These are phyloP conservation scores for Colletotrichum falcatum DNA, from an alignment of 2,329 filamentous ascomycete species.

Conservation along the genomic window DNA sequence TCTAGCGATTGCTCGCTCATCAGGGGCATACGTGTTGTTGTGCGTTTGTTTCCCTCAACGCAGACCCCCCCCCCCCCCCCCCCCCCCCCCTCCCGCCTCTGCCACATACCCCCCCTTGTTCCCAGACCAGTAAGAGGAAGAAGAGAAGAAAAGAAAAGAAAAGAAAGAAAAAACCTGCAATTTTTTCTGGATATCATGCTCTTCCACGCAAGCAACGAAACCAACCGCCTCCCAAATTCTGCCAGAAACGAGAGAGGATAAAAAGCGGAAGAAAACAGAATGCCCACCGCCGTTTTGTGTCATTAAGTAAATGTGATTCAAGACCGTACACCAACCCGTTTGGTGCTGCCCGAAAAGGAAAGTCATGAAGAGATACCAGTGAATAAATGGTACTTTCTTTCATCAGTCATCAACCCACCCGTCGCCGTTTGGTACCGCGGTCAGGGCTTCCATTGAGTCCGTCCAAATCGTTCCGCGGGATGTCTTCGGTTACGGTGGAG, in stretches of 20 bases:
- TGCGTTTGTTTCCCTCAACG: conserved; percentile 2
- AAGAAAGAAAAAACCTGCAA: background rate
- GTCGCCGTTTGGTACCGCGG: conserved; percentile 54
- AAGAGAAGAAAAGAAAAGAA: background rate
- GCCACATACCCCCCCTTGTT: background rate
- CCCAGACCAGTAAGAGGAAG: background rate
- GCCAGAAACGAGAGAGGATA: conserved; percentile 6
- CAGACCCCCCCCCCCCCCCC: background rate
- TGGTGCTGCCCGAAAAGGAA: conserved; percentile 16
- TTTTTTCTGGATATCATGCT: conserved; percentile 31
- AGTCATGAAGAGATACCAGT: conserved; percentile 10
- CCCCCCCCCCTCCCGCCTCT: background rate
- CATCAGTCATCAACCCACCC: conserved; percentile 44
- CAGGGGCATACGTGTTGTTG: background rate
- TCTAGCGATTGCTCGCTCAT: conserved; percentile 5
- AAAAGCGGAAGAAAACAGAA: background rate
- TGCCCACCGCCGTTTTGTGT: conserved; percentile 21
- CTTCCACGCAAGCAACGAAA: conserved; percentile 23
- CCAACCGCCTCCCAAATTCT: conserved; percentile 13
- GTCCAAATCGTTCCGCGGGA: conserved; percentile 57
- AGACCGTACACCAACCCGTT: conserved; percentile 1
- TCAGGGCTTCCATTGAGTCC: conserved; percentile 44
- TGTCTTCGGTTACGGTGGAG: conserved; percentile 63
- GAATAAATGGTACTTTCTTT: background rate
- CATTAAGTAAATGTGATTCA: conserved; percentile 17